Base-by-base conservation (phyloP, 1,139 yeast genomes). In the Wickerhamomyces sp. region DNA sequence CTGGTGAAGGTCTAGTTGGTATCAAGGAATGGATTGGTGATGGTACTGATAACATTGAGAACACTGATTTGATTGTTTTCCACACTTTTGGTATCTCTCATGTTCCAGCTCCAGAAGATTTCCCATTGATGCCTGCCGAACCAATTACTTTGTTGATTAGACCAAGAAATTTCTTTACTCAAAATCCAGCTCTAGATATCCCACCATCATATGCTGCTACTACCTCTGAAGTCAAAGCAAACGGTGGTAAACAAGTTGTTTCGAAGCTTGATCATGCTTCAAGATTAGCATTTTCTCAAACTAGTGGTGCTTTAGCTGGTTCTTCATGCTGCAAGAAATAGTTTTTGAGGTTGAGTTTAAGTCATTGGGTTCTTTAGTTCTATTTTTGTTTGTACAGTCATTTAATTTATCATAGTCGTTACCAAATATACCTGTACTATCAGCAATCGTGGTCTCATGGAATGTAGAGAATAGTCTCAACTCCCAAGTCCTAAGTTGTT, bases 71-170 rank as follows among this genome's bases (percentile, higher is more conserved):
- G 53, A 73, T 84, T 43, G 68, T 81, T 58, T 86, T 81, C 80
- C 93, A 84, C 65, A 84, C 91, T 34, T 85, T 85, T 62, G 94
- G 94, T 60, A 78, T 85, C 54, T 82, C 93, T 38, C 95, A 85
- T 62, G 82, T 84, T 78, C 95, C 95, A 50, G 81, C 91, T 11
- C 93, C 94, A 50, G 94, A 85, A 70, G 95, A 85, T 67, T 86
- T 84, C 82, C 93, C 94, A 50, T 79, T 86, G 55, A 85, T 85
- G 94, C 94, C 94, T 42, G 84, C 90, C 36, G 95, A 85, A 68
- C 84, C 87, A 58, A 81, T 84, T 59, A 79, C 83, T 51, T 72
- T 86, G 56, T 72, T 82, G 71, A 71, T 85, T 64, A 77, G 93
- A 65, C 94, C 94, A 57, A 76, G 93, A 64, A 81, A 85, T 66